Evolutionary conservation across 179 eudicot genomes (phyloP).

Genomic region (Beta corolliflora): DNA sequence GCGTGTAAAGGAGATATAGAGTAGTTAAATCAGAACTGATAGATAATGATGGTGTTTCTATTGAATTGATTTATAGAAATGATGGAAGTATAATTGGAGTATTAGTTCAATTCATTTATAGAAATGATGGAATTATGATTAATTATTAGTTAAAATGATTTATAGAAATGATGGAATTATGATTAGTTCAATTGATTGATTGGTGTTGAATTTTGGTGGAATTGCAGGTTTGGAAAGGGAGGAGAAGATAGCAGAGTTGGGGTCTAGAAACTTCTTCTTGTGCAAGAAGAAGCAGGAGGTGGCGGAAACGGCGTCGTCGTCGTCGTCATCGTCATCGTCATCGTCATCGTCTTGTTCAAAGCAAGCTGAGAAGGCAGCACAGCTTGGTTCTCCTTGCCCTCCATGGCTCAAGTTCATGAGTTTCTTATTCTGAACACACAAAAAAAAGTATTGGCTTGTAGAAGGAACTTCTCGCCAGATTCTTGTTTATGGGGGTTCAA

Average conservation of each 20-base stretch:
- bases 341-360: constrained; percentile 45
- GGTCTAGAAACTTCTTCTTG: constrained; percentile 84
- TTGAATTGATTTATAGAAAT: too few species aligned
- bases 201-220: neutral
- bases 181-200: neutral
- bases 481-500: neutral
- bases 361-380: constrained; percentile 51
- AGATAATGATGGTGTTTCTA: too few species aligned
- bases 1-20: too few species aligned
- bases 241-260: constrained; percentile 62
- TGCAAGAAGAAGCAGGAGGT: constrained; percentile 41
- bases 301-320: constrained; percentile 17
- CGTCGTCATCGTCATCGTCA: too few species aligned
- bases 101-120: too few species aligned
- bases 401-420: constrained; percentile 75
- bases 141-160: too few species aligned
- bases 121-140: too few species aligned
- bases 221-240: constrained; percentile 62
- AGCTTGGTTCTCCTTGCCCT: constrained; percentile 37
- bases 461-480: neutral
- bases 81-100: too few species aligned
- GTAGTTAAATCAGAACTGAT: too few species aligned
- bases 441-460: neutral
- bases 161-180: neutral
- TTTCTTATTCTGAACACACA: constrained; percentile 32